phyloP scores from a whole-genome alignment of 2,329 filamentous ascomycete species.

The Aspergillus neoniger region DNA sequence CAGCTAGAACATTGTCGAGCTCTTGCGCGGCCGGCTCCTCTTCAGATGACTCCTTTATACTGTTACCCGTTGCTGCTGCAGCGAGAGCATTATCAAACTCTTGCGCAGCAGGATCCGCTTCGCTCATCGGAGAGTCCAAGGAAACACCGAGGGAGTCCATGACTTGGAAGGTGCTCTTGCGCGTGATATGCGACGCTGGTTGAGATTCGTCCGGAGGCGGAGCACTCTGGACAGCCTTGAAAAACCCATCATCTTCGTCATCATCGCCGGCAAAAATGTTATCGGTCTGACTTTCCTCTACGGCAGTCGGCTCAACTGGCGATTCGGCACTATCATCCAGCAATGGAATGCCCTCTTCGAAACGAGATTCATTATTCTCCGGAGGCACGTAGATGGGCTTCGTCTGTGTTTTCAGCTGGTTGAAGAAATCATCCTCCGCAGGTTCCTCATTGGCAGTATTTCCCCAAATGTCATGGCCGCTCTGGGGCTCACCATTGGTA shows the following conservation, averaged over 20 bases:
- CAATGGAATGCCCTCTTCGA: conserved; percentile 69
- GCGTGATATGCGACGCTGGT: conserved; percentile 49
- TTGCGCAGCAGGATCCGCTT: conserved; percentile 33
- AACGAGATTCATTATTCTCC: conserved; percentile 58
- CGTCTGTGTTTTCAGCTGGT: conserved; percentile 48
- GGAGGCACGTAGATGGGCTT: conserved; percentile 41
- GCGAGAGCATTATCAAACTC: conserved; percentile 24
- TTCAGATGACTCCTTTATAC: conserved; percentile 20
- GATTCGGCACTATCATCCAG: conserved; percentile 45
- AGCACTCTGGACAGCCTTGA: conserved; percentile 30
- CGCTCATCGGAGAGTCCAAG: conserved; percentile 30
- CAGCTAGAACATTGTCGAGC: no score
- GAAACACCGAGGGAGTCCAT: conserved; percentile 53
- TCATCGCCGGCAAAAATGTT: conserved; percentile 43
- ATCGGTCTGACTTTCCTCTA: conserved; percentile 28
- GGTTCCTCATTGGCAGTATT: conserved; percentile 47
- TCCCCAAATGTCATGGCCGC: conserved; percentile 46
- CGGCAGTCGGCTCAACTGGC: conserved; percentile 28
- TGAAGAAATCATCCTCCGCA: conserved; percentile 61
- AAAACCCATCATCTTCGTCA: conserved; percentile 41
- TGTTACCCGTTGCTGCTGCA: conserved; percentile 18
- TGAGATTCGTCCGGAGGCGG: conserved; percentile 17
- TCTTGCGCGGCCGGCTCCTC: no score
- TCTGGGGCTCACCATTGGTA: conserved; percentile 17
- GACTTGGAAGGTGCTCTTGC: conserved; percentile 71